Percentiles rank a stretch among this genome's conserved stretches.
Conservation (phyloP, 106 monocot genomes). For the Dioscorea alata region DNA sequence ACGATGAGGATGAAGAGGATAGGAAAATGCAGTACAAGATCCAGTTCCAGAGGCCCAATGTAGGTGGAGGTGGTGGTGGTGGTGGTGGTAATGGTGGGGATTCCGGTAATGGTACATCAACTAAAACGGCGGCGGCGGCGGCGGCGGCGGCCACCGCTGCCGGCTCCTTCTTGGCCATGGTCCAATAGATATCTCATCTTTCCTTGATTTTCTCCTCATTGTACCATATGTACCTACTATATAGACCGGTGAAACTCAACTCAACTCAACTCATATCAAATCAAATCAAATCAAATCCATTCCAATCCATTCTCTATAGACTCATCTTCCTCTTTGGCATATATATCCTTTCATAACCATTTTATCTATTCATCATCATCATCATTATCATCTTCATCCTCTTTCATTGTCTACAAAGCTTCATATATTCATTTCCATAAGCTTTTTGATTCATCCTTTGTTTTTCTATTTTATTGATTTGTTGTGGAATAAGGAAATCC, state of each 20-base stretch:
- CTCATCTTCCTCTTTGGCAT: background rate
- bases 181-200: conserved; percentile 15
- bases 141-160: conserved; percentile 19
- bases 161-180: conserved; percentile 64
- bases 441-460: background rate
- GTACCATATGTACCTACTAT: conserved; percentile 38
- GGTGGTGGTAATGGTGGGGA: conserved; percentile 20
- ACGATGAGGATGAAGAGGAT: conserved; percentile 41
- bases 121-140: conserved; percentile 8
- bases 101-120: background rate
- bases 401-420: background rate
- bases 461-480: conserved; percentile 42
- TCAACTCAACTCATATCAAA: background rate
- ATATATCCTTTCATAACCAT: background rate
- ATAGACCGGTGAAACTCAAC: background rate
- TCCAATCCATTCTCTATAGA: too few relatives aligned
- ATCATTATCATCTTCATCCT: background rate
- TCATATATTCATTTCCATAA: background rate
- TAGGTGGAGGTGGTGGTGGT: conserved; percentile 4
- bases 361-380: background rate
- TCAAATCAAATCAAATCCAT: background rate
- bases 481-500: conserved; percentile 39
- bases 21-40: conserved; percentile 55
- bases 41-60: conserved; percentile 46
- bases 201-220: background rate